phyloP scores from a whole-genome alignment of 768 basidiomycete genomes.

The Collybia nuda region DNA sequence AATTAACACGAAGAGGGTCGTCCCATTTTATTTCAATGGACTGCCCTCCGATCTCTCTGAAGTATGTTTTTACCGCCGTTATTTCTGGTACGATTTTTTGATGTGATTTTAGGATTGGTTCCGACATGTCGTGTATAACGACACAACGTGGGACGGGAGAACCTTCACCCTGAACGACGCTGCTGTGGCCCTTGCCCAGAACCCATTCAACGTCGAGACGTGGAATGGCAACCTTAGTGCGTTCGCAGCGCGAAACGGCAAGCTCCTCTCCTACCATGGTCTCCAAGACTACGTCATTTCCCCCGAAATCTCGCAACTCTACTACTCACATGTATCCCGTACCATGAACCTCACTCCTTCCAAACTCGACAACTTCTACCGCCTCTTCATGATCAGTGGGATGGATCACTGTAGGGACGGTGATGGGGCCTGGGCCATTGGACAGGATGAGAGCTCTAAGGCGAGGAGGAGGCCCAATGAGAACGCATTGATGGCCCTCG shows the following conservation, averaged over 20 bases:
- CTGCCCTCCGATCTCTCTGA: background rate
- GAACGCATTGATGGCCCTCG: constrained; percentile 9
- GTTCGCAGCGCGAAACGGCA: constrained; percentile 9
- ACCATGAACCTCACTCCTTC: constrained; percentile 5
- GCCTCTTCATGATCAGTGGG: constrained; percentile 11
- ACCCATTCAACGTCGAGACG: constrained; percentile 8
- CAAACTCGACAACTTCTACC: constrained; percentile 8
- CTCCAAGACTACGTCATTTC: constrained; percentile 12
- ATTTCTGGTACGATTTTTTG: background rate
- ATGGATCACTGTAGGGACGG: constrained; percentile 12
- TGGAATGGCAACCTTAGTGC: constrained; percentile 8
- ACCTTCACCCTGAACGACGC: constrained; percentile 4
- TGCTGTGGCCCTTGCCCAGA: background rate
- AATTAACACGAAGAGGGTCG: constrained; percentile 6
- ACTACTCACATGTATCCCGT: constrained; percentile 7
- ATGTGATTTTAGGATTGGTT: constrained; percentile 7
- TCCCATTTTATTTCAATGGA: constrained; percentile 2
- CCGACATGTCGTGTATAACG: constrained; percentile 6
- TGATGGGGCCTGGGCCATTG: constrained; percentile 9
- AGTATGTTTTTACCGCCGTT: background rate
- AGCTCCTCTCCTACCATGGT: constrained; percentile 13
- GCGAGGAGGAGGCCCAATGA: constrained; percentile 5
- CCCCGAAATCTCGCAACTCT: constrained; percentile 9
- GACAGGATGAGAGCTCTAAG: constrained; percentile 6
- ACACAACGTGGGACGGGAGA: constrained; percentile 5